Base-by-base conservation (phyloP, 2,329 filamentous ascomycete species). In the Venturia oleaginea region DNA sequence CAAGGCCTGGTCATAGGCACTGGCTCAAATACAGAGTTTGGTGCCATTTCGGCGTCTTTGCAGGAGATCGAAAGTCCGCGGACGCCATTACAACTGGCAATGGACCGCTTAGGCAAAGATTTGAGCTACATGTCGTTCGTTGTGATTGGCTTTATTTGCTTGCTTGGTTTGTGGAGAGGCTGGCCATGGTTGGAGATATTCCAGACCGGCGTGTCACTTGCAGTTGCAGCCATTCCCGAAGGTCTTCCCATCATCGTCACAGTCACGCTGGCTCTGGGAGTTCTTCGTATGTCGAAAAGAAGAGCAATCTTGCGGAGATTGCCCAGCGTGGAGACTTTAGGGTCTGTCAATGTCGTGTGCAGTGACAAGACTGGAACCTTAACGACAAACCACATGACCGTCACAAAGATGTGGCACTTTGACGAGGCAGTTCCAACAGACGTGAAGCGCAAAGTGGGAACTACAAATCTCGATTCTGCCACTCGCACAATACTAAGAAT, bases 301-400 rank as follows among this genome's bases (percentile, higher is more conserved):
- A 91, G 96, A 73, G 94, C 94, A 10, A 99, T 99, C 74, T 93
- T 99, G 66, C 89, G 94, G 69, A 88, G 90, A 72, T 88, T 99
- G 77, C 95, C 95, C 27, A 97, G 94, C 75, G 95, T 99, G 10
- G 94, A 99, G 75, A 99, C 94, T 0, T 79, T 99, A 5, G 95
- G 95, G 10, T 97, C 92, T n/a, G 94, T 99, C 66, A 99, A 97
- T 71, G 92, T 99, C n/a, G 91, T 99, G 7, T 99, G 95, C 79
- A 97, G 92, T 69, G 94, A 99, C 80, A 99, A 99, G 79, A 99
- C 94, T 54, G 91, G 86, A 38, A 99, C 94, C 1, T 79, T 99
- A 66, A 99, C 94, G 0, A 92, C 92, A 73, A 99, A 97, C 73
- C 94, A 99, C 73, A 97, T 99, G 94, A 96, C 94, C 0, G 92